Evolutionary conservation across 768 basidiomycete species (phyloP).

Genomic region (Candolleomyces eurysporus): DNA sequence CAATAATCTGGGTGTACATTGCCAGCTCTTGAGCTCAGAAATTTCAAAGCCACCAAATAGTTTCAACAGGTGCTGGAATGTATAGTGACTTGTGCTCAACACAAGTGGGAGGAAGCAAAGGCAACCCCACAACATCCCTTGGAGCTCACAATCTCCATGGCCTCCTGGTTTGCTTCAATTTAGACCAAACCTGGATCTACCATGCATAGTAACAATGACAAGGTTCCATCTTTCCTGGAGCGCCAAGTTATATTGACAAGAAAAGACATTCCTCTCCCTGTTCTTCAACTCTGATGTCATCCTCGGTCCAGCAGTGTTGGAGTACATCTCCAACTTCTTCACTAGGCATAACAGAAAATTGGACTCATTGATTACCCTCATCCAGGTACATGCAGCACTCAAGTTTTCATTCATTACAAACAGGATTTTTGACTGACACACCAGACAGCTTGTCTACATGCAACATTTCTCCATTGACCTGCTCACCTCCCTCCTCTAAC

Average conservation of each 20-base stretch:
- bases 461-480: conserved; percentile 68
- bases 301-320: conserved; percentile 56
- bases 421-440: not conserved
- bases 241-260: not conserved
- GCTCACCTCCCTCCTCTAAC: conserved; percentile 42
- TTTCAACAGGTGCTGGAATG: too few species aligned
- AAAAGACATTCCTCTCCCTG: conserved; percentile 54
- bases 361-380: conserved; percentile 52
- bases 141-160: too few species aligned
- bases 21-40: too few species aligned
- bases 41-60: too few species aligned
- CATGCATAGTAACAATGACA: too few species aligned
- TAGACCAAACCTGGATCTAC: too few species aligned
- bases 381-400: conserved; percentile 49
- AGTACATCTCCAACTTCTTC: conserved; percentile 57
- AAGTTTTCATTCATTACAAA: not conserved
- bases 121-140: too few species aligned
- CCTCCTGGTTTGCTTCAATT: too few species aligned
- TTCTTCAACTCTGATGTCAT: conserved; percentile 59
- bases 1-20: too few species aligned
- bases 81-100: too few species aligned
- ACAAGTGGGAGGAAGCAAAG: too few species aligned
- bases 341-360: conserved; percentile 54
- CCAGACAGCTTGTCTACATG: conserved; percentile 54
- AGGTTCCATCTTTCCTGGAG: too few species aligned